Evolutionary conservation across 1,139 yeast genomes (phyloP), one percentile per base, ranked within the genome.

Genomic region (Kodamaea derodonti): DNA sequence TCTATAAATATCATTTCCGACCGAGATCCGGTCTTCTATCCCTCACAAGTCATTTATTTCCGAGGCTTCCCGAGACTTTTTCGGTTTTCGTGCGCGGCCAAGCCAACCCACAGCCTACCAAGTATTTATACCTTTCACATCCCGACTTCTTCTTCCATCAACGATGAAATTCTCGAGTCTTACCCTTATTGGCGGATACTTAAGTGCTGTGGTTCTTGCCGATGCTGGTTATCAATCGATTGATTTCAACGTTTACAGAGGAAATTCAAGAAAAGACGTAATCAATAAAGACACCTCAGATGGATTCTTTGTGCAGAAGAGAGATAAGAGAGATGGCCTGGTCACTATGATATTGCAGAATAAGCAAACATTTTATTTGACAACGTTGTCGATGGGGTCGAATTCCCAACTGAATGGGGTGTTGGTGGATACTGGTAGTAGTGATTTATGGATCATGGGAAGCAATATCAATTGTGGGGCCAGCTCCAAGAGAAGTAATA

Each of bases 311-410:
- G 8, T 26, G 7, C 18, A 8, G 11, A 26, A 14, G 29, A 13
- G 29, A 11, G n/a, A 8, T 13, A 69, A 65, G 41, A 54, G 78
- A 40, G 62, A 48, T 22, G 75, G 68, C 2, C 48, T 58, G 7
- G 57, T 66, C 6, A 53, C 53, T 12, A 60, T 75, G 58, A 62
- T 52, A 3, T 42, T 79, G 20, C 44, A 51, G 13, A 78, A 78
- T 48, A 57, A 63, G 39, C 52, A 54, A 14, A 68, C 74, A 3
- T 78, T 72, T 47, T 79, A 78, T 50, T 56, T 72, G 43, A 72
- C 75, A 1, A 56, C 54, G 9, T 45, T 75, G 35, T 38, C 49
- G 27, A 47, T 65, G 27, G 75, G 75, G 1, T 56, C 67, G 9
- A 48, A 59, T 25, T 39, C 48, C 13, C 61, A 65, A 34, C 32